These are phyloP conservation scores for Aspergillus uvarum DNA, from an alignment of 2,329 filamentous ascomycete genomes.

Conservation along the genomic window DNA sequence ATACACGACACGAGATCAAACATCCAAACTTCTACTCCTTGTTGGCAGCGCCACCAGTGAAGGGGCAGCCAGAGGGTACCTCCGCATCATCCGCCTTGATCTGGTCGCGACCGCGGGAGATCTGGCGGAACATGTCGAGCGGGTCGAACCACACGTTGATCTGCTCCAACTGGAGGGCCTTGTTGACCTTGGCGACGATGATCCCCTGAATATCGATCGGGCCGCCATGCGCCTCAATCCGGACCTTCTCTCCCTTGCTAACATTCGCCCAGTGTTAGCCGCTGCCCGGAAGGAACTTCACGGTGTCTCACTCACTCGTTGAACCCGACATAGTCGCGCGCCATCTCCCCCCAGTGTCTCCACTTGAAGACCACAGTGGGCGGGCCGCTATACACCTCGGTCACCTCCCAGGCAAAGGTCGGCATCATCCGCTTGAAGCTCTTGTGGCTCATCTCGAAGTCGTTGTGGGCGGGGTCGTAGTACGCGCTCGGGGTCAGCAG, in stretches of 20 bases:
- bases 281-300: background rate
- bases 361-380: slow-evolving; percentile 64
- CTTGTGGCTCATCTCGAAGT: slow-evolving; percentile 66
- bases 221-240: slow-evolving; percentile 60
- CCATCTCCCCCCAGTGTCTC: slow-evolving; percentile 68
- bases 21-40: background rate
- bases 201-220: slow-evolving; percentile 64
- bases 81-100: background rate
- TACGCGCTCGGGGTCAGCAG: slow-evolving; percentile 63
- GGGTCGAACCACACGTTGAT: slow-evolving; percentile 68
- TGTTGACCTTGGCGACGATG: slow-evolving; percentile 62
- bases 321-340: slow-evolving; percentile 64
- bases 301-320: slow-evolving; percentile 54
- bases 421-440: slow-evolving; percentile 74
- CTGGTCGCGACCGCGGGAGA: slow-evolving; percentile 35
- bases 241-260: slow-evolving; percentile 63
- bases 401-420: slow-evolving; percentile 68
- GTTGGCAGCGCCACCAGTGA: background rate
- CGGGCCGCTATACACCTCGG: slow-evolving; percentile 66
- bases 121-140: slow-evolving; percentile 66
- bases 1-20: background rate
- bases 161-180: slow-evolving; percentile 57
- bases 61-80: slow-evolving; percentile 7
- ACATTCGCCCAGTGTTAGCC: background rate
- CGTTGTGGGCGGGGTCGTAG: slow-evolving; percentile 61